Evolutionary conservation across 2,329 filamentous ascomycete species (phyloP).

Genomic region (Fusarium sterilihyphosum): DNA sequence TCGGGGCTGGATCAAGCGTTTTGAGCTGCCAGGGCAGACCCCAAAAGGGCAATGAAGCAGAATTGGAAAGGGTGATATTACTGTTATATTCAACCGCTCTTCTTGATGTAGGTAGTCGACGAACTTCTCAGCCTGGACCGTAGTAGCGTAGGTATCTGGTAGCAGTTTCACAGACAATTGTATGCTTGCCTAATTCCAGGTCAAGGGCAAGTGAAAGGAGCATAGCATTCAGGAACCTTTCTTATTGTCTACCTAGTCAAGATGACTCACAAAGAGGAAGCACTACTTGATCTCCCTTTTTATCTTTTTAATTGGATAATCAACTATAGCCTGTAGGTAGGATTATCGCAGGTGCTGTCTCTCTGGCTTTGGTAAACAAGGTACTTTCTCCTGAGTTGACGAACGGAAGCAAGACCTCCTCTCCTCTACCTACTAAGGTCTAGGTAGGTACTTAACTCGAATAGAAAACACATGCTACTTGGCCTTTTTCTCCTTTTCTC

Average conservation of each 20-base stretch:
- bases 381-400: neutral
- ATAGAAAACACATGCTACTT: neutral
- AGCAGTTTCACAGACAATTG: neutral
- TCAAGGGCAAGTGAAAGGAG: neutral
- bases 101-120: neutral
- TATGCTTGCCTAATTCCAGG: neutral
- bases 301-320: neutral
- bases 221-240: neutral
- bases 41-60: constrained; percentile 27
- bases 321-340: too few relatives aligned
- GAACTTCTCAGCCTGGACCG: neutral
- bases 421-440: neutral
- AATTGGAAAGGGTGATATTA: constrained; percentile 12
- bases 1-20: neutral
- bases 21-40: neutral
- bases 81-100: neutral
- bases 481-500: neutral
- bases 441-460: neutral
- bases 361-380: neutral
- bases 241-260: neutral
- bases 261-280: neutral
- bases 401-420: neutral
- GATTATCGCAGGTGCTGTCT: neutral
- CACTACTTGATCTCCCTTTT: neutral
- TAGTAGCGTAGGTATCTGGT: neutral